These are phyloP conservation scores for Chaetomium sp. DNA, from an alignment of 2,329 filamentous ascomycete species.

Conservation along the genomic window DNA sequence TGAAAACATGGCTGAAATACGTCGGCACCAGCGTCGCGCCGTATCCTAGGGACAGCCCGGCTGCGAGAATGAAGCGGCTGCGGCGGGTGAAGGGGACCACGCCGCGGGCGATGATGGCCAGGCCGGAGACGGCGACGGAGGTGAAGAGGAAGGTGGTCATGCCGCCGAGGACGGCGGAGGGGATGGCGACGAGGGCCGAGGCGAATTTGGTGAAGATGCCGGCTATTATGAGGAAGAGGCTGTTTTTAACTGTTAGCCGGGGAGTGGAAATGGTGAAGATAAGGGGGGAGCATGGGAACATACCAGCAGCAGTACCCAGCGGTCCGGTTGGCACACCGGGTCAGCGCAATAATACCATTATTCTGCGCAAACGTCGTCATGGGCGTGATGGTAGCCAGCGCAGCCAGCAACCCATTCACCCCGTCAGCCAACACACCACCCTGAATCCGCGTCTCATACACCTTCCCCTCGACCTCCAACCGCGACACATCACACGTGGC, in stretches of 20 bases:
- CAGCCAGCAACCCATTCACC: slow-evolving; percentile 66
- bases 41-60: slow-evolving; percentile 66
- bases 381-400: slow-evolving; percentile 71
- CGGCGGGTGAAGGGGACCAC: slow-evolving; percentile 65
- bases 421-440: slow-evolving; percentile 75
- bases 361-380: slow-evolving; percentile 80
- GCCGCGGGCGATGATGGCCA: slow-evolving; percentile 64
- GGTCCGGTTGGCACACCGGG: slow-evolving; percentile 71
- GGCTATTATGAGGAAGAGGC: slow-evolving; percentile 71
- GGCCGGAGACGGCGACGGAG: slow-evolving; percentile 68
- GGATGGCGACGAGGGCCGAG: slow-evolving; percentile 70
- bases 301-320: slow-evolving; percentile 69
- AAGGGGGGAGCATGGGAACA: background rate
- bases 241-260: no score
- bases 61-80: slow-evolving; percentile 75
- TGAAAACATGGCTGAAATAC: slow-evolving; percentile 68
- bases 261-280: background rate
- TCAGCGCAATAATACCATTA: slow-evolving; percentile 78
- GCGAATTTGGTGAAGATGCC: slow-evolving; percentile 80
- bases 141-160: slow-evolving; percentile 79
- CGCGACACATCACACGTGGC: slow-evolving; percentile 76
- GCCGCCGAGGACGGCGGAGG: slow-evolving; percentile 57
- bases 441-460: slow-evolving; percentile 72
- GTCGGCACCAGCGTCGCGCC: slow-evolving; percentile 59
- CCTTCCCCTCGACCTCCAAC: slow-evolving; percentile 63